A percentile compares a stretch with the other conserved stretches of the same genome.
phyloP scores from a whole-genome alignment of 148 eudicot species.

The Bassia scoparia region DNA sequence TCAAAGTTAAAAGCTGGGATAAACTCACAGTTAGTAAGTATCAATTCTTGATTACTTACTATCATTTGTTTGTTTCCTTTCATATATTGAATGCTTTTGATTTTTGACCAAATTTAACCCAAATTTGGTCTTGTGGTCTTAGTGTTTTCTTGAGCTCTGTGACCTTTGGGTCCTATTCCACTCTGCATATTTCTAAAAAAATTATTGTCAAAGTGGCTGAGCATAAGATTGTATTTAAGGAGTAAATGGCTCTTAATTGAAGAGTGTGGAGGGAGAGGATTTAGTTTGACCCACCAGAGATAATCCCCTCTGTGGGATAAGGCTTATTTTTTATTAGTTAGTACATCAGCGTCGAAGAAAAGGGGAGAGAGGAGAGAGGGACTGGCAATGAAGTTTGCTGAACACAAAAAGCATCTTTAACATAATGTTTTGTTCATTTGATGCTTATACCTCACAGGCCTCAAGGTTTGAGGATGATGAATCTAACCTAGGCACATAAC shows the following conservation, averaged over 20 bases:
- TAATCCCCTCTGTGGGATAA: too few relatives aligned
- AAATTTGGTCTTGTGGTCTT: neutral
- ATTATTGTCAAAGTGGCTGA: too few relatives aligned
- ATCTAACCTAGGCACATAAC: neutral
- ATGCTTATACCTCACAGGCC: neutral
- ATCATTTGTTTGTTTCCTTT: neutral
- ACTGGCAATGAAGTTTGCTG: neutral
- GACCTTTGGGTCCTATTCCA: neutral
- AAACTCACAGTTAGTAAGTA: slow-evolving; percentile 63
- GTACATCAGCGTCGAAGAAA: too few relatives aligned
- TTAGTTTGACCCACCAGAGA: too few relatives aligned
- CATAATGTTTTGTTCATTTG: neutral
- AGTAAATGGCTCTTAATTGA: too few relatives aligned
- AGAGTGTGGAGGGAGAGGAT: too few relatives aligned
- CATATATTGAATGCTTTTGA: too few relatives aligned
- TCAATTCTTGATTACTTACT: slow-evolving; percentile 11
- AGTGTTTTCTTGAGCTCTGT: neutral
- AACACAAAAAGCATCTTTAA: neutral
- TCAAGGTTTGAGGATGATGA: slow-evolving; percentile 5
- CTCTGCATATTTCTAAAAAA: neutral
- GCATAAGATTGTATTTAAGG: too few relatives aligned
- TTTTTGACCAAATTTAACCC: too few relatives aligned
- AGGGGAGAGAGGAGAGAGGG: neutral
- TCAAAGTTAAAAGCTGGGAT: slow-evolving; percentile 78
- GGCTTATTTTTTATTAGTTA: too few relatives aligned